phyloP scores from a whole-genome alignment of 257 asterid genomes.

The Solanum ossicruentum region DNA sequence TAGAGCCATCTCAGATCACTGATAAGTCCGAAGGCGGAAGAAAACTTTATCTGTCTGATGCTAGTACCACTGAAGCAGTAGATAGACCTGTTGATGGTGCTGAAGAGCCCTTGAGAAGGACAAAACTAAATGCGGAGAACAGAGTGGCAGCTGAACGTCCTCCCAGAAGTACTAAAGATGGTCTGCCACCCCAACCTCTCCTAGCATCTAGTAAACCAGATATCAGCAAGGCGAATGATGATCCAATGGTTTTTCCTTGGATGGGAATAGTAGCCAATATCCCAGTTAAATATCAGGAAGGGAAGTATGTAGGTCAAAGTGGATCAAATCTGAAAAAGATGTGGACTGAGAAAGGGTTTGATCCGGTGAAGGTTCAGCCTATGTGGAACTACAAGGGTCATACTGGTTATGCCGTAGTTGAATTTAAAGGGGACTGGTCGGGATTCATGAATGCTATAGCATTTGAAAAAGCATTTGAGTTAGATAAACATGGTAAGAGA shows the following conservation, averaged over 20 bases:
- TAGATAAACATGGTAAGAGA: conserved; percentile 27
- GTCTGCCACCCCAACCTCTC: background rate
- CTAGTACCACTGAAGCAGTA: conserved; percentile 1
- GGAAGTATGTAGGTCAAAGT: conserved; percentile 27
- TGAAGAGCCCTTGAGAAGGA: background rate
- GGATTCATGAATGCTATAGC: conserved; percentile 36
- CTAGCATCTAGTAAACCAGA: background rate
- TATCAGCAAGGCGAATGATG: conserved; percentile 7
- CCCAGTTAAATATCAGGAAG: conserved; percentile 17
- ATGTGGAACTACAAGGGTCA: conserved; percentile 32
- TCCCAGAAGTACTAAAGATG: background rate
- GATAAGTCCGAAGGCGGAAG: background rate
- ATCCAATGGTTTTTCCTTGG: conserved; percentile 53
- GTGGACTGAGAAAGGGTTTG: conserved; percentile 24
- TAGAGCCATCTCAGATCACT: background rate
- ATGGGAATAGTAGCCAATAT: conserved; percentile 41
- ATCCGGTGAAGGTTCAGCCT: conserved; percentile 32
- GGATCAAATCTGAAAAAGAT: conserved; percentile 22
- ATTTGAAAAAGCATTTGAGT: conserved; percentile 35
- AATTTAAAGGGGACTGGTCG: conserved; percentile 25
- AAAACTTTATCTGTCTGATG: background rate
- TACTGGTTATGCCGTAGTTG: conserved; percentile 39
- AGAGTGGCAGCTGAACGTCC: background rate
- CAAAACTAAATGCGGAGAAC: background rate
- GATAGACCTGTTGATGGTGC: background rate